Evolutionary conservation across 2,329 filamentous ascomycete genomes (phyloP), one percentile per base, ranked within the genome.

Genomic region (Paraphaeosphaeria minitans): DNA sequence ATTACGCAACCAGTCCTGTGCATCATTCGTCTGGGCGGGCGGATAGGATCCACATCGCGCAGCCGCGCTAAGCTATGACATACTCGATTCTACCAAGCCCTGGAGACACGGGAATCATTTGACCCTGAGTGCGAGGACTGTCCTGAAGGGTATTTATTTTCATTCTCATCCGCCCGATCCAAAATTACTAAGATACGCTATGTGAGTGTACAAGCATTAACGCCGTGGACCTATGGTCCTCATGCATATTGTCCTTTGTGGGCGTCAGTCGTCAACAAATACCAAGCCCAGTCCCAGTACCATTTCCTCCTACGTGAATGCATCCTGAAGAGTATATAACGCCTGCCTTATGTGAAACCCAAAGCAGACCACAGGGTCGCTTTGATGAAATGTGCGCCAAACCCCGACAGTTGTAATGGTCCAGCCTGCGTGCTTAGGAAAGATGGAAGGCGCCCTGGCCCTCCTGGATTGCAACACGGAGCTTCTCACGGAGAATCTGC

Each of bases 371-470:
- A 37, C 2, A 14, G 22, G 24, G 29, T 22, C 14, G 12, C 29
- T 33, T 45, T n/a, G 21, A 45, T 35, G 37, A 43, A 35, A 39
- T 21, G 42, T 49, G 29, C 50, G 50, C 58, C 50, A 41, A 45
- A 50, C 55, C 55, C 52, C 45, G 24, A 35, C 37, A 27, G 51
- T 54, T 24, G n/a, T 29, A 7, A 27, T 33, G 51, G 29, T 45
- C 41, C n/a, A 45, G 51, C 51, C 41, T 57, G 49, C 35, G 37
- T 56, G 31, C 41, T 63, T 84, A 97, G 60, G 93, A 97, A 66
- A 99, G 83, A 79, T 98, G 95, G 85, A 99, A 99, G 60, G 96
- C 95, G 31, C 95, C 95, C 76, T 99, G 95, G 24, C 95, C 95
- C 81, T 99, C 96, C 77, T 88, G 91, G 75, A 97, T 96, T 27